Evolutionary conservation across 352 stramenopile genomes (phyloP), one percentile per base, ranked within the genome.

Genomic region (Pythium myriotylum): DNA sequence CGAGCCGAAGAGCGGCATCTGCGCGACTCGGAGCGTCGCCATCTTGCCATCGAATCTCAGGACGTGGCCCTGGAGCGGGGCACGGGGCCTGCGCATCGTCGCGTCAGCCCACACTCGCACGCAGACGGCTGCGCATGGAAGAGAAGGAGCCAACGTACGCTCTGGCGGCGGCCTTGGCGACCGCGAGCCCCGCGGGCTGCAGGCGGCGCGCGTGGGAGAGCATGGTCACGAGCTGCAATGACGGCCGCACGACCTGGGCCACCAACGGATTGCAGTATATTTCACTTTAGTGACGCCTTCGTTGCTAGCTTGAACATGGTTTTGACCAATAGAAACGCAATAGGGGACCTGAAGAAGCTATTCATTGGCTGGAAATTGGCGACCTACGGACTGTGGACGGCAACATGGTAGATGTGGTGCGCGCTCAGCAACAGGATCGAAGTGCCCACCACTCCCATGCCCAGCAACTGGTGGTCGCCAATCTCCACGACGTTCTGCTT

Each of bases 401-500:
- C 26, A 29, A 69, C 20, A 9, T 56, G 55, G 43, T 62, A 65
- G 14, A 89, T 27, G 33, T 82, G 67, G 17, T 72, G 75, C 37
- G 73, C 64, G 13, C 73, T 88, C 9, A 93, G 68, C 52, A 91
- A 67, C 17, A 93, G 27, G 22, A 91, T 65, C 12, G 70, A 74
- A 14, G 69, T 53, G 26, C 78, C 65, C 27, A 73, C 66, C 55
- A 85, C 67, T 50, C 76, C 71, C 68, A 91, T 62, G 12, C 84
- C 84, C 16, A 89, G 62, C 16, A 93, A 48, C 54, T 81, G 75
- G 68, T 88, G 72, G 43, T 88, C 73, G 9, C 78, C 80, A 14
- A 93, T 62, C 55, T 93, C 84, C 39, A 93, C 52, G 10, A 93
- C 76, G 61, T 89, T 67, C 59, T 93, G 84, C 41, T 77, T 79